Base-by-base conservation (phyloP, 345 rosid species). In the Litchi chinensis region DNA sequence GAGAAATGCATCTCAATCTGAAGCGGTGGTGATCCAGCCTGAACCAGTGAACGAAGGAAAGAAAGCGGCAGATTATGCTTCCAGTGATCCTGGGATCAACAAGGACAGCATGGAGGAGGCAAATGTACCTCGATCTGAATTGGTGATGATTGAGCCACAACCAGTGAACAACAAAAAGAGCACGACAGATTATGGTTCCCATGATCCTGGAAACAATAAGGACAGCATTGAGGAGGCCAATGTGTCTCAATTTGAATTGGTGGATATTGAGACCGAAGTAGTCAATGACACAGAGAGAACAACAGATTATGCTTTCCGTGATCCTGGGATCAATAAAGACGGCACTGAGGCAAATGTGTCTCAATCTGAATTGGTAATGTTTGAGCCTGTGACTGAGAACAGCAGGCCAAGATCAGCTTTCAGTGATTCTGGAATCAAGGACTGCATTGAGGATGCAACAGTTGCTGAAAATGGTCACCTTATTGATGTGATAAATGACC, bases 381-480 rank as follows among this genome's bases (percentile, higher is more conserved):
- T 9, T 21, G 65, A 22, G 44, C 21, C 76, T 50, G 75, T 19
- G 67, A 16, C 32, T 50, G 57, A 76, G 21, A 81, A 68, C 10
- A 37, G 74, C 11, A 83, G 52, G 48, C 50, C 21, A 24, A 73
- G 18, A 16, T 5, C 10, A 65, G 4, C 52, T 62, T 57, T 62
- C 73, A 39, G 75, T 79, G 76, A 73, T 46, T 73, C 72, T 52
- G 66, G 37, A 26, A 48, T 75, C 71, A 50, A 74, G 69, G 76
- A 50, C 46, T 62, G 19, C 46, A 43, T 8, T 66, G 64, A 79
- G 78, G 82, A 43, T 28, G 81, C 66, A 28, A 26, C 60, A 21
- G 70, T 68, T 69, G 16, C n/a, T 3, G 88, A 82, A 39, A 72
- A 68, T 46, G 68, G 77, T 60, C 52, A 72, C 59, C 46, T 10